Percentiles rank a stretch among this genome's conserved stretches.
Evolutionary conservation across 495 filamentous ascomycete species (phyloP).

Genomic region (Aspergillus sparsus): DNA sequence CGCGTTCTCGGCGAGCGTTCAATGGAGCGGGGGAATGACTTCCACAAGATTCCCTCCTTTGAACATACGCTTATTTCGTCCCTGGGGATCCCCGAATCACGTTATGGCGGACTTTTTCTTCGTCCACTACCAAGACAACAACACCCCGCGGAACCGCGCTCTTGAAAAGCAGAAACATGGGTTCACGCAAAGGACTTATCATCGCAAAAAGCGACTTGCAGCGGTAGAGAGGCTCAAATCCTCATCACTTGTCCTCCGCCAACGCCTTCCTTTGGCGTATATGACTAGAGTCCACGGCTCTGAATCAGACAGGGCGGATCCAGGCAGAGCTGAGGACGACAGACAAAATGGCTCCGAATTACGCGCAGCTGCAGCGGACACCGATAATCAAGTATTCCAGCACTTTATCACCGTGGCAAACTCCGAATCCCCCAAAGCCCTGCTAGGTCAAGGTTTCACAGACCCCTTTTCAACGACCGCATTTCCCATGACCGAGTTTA

Average conservation of each 20-base stretch:
- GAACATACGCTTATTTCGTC: background rate
- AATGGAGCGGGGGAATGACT: background rate
- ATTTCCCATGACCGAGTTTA: conserved; percentile 10
- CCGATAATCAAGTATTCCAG: background rate
- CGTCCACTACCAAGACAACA: conserved; percentile 1
- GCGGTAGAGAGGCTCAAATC: conserved; percentile 13
- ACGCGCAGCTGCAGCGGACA: background rate
- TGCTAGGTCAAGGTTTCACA: conserved; percentile 8
- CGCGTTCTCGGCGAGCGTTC: background rate
- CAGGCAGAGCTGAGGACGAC: background rate
- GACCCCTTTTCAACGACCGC: conserved; percentile 11
- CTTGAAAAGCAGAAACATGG: background rate
- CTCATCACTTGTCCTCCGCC: background rate
- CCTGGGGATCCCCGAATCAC: background rate
- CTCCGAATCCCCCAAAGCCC: background rate
- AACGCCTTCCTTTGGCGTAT: conserved; percentile 5
- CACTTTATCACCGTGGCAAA: background rate
- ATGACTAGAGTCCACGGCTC: background rate
- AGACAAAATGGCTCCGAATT: background rate
- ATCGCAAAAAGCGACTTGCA: conserved; percentile 13
- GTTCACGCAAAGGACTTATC: conserved; percentile 8
- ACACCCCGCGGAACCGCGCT: background rate
- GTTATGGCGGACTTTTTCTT: background rate
- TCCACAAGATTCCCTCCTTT: background rate
- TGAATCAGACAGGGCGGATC: background rate